A percentile compares a stretch with the other conserved stretches of the same genome.
Conservation (phyloP, 2,329 filamentous ascomycete species). For the Seiridium unicorne region DNA sequence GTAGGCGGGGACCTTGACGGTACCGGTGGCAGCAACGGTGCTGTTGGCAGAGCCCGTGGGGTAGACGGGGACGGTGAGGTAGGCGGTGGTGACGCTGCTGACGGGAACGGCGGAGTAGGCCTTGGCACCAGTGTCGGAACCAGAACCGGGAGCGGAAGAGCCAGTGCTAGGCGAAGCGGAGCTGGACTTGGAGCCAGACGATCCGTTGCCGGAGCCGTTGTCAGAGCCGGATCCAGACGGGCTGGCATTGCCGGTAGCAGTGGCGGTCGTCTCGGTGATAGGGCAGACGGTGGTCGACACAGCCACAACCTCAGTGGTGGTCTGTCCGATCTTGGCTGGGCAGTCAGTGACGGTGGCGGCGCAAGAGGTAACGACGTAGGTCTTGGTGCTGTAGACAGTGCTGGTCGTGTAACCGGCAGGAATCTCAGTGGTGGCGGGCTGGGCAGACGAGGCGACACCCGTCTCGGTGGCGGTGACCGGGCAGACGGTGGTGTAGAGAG, state of each 20-base stretch:
- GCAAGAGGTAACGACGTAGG: conserved; percentile 32
- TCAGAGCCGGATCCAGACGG: conserved; percentile 4
- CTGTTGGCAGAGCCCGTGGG: conserved; percentile 67
- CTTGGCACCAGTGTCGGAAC: conserved; percentile 28
- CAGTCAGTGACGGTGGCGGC: conserved; percentile 33
- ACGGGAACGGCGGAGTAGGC: conserved; percentile 23
- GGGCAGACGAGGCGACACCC: neutral
- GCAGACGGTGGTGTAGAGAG: neutral
- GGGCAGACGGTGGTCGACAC: conserved; percentile 46
- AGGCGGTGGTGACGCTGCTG: conserved; percentile 42
- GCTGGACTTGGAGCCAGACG: conserved; percentile 35
- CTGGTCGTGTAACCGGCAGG: conserved; percentile 25
- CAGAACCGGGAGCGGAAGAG: conserved; percentile 54
- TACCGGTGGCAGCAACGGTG: conserved; percentile 62
- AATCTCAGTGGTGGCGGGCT: conserved; percentile 15
- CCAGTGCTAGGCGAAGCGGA: conserved; percentile 57
- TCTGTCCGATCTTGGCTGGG: conserved; percentile 37
- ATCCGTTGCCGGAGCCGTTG: conserved; percentile 25
- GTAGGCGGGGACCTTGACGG: conserved; percentile 30
- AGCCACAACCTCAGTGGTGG: conserved; percentile 38
- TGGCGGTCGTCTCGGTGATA: conserved; percentile 28
- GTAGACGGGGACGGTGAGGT: conserved; percentile 61
- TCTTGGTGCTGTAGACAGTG: conserved; percentile 30
- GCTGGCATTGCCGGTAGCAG: neutral
- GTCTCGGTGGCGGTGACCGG: conserved; percentile 30